Evolutionary conservation across 1,284 basidiomycete genomes (phyloP), one percentile per base, ranked within the genome.

Genomic region (Papiliotrema nemorosa): DNA sequence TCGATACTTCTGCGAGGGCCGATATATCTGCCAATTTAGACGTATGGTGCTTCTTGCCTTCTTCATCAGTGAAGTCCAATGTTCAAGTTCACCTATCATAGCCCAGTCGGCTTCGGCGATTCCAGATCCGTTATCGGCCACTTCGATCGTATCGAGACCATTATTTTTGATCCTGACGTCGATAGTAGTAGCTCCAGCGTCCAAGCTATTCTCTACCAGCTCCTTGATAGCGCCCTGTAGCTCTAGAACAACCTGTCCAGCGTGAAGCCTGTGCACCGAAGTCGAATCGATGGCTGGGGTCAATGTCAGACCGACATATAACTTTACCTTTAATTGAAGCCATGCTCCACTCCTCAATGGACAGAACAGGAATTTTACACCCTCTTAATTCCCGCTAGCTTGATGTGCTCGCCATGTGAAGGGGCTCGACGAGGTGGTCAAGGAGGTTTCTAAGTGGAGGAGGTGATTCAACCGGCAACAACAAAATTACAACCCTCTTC

Each of bases 191-290:
- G 93, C 89, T 0, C 86, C 87, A 0, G 94, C 92, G 70, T 98
- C 96, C 25, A 97, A 77, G 52, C 90, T 89, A 70, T 99, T 99
- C 75, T 99, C 96, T 2, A 98, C 82, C 2, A 98, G 82, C 71
- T 99, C 96, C 69, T 98, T 98, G 49, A 98, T 86, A 0, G 90
- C 90, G 0, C 85, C 88, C 66, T 92, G 91, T 1, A 98, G 81
- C 69, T 97, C 92, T 26, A 94, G 80, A 0, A 98, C 87, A 27
- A 98, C 94, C 69, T 98, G 96, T 0, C 90, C 92, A 5, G 90
- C 91, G 0, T 91, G 89, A 51, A 97, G 86, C 47, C 82, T 80
- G 69, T 94, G 91, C 9, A 91, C 79, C 7, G 90, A 88, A 2
- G 79, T 73, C 2, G 74, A 74, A 63, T 94, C 90, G 57, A 97